Evolutionary conservation across 176 grass and related monocot genomes (phyloP).

Genomic region (Echinochloa phyllopogon): DNA sequence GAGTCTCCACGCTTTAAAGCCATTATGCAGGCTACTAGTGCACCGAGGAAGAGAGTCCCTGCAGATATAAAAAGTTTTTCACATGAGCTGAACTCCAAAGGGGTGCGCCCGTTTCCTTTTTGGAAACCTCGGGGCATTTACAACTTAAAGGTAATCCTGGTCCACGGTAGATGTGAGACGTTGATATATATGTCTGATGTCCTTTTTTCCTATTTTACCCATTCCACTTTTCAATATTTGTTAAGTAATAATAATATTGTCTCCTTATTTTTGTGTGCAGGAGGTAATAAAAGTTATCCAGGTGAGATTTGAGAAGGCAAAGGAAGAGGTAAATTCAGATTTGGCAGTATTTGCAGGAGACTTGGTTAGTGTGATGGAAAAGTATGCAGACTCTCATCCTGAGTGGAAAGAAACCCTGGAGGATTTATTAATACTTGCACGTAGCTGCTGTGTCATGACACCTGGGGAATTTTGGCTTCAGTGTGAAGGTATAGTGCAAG

Average conservation of each 20-base stretch:
- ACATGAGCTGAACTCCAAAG: constrained; percentile 98
- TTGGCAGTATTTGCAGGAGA: constrained; percentile 96
- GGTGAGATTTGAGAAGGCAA: constrained; percentile 96
- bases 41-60: constrained; percentile 89
- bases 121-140: constrained; percentile 92
- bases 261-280: constrained; percentile 58
- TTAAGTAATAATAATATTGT: constrained; percentile 14
- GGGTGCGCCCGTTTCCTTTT: constrained; percentile 94
- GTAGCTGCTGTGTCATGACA: constrained; percentile 96
- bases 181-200: background rate
- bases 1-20: constrained; percentile 99
- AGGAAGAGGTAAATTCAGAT: constrained; percentile 97
- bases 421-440: constrained; percentile 95
- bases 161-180: constrained; percentile 10
- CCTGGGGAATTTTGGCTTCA: constrained; percentile 95
- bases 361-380: constrained; percentile 95
- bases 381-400: constrained; percentile 85
- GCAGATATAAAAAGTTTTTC: constrained; percentile 97
- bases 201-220: constrained; percentile 10
- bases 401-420: constrained; percentile 99
- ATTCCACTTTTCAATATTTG: constrained; percentile 28
- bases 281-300: constrained; percentile 97
- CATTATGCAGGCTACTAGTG: constrained; percentile 99
- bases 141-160: constrained; percentile 86
- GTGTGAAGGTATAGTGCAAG: constrained; percentile 99